Evolutionary conservation across 306 rosid genomes (phyloP), one percentile per base, ranked within the genome.

Genomic region (Pyrus pyrifolia): DNA sequence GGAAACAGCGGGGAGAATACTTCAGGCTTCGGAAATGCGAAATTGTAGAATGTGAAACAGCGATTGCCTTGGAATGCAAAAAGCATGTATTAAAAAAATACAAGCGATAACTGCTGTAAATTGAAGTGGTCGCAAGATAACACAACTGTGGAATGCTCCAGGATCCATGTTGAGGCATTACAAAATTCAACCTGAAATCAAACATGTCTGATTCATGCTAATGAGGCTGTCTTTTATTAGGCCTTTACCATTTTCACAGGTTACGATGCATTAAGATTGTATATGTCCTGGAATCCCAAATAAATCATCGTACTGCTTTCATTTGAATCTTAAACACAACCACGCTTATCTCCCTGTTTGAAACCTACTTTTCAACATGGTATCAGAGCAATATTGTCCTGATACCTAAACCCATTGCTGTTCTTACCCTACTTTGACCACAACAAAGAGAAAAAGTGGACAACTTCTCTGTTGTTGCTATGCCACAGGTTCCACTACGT

Each of bases 1-100:
- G 45, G 29, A 51, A 40, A 40, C 58, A 82, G 55, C 65, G 64
- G 81, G 81, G 68, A 31, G 77, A 70, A 70, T 73, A 63, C 30
- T 51, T 86, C 75, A 85, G 78, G 55, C 40, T 68, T 55, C 74
- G 14, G 17, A 75, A 52, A 57, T 14, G 30, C 19, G 7, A 8
- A 17, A 67, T 29, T 12, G 30, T n/a, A 70, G 9, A 60, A 51
- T 51, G 55, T 51, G 21, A 17, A 51, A 21, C 55, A 51, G 21
- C 2, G 8, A 46, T 11, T n/a, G 14, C 68, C 5, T 14, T 52
- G 42, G 19, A 35, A 67, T 62, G 42, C 40, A 44, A 57, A 44
- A 30, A 57, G 52, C 23, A 40, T 10, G 23, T 23, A 40, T n/a
- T 9, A 62, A 40, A n/a, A 14, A 59, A 22, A 35, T 2, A 59